Evolutionary conservation across 371 early-diverging fungal species (phyloP).

Genomic region (Pancytospora philotis): DNA sequence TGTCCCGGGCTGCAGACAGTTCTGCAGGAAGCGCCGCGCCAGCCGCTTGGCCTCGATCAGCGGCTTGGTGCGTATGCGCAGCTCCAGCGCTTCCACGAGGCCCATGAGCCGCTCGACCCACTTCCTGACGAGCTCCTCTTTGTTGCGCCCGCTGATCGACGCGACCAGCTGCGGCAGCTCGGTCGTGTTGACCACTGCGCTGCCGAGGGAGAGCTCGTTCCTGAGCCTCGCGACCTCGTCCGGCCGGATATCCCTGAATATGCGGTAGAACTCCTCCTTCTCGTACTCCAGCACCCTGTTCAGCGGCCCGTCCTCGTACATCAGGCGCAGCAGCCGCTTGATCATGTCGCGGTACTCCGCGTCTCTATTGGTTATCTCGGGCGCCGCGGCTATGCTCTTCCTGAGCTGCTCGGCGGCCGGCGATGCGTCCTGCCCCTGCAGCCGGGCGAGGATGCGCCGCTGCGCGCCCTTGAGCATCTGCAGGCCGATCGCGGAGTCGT

Average conservation of each 20-base stretch:
- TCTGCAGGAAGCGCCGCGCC: conserved; percentile 4
- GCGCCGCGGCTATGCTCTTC: not conserved
- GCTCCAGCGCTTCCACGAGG: conserved; percentile 4
- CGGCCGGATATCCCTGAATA: conserved; percentile 1
- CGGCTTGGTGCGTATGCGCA: conserved; percentile 2
- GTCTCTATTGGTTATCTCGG: not conserved
- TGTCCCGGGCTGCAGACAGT: not conserved
- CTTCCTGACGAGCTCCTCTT: conserved; percentile 9
- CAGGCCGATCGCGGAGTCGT: conserved; percentile 9
- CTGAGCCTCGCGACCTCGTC: not conserved
- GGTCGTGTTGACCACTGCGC: conserved; percentile 1
- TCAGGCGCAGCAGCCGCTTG: not conserved
- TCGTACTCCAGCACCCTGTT: not conserved
- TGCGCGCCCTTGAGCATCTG: conserved; percentile 8
- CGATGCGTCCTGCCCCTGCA: not conserved
- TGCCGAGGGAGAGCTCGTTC: conserved; percentile 18
- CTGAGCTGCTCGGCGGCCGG: not conserved
- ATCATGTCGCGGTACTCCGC: conserved; percentile 20
- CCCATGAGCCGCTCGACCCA: conserved; percentile 12
- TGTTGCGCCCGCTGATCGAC: conserved; percentile 1
- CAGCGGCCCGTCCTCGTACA: not conserved
- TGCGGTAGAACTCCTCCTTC: conserved; percentile 22
- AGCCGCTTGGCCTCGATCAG: conserved; percentile 16
- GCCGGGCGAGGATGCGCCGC: not conserved
- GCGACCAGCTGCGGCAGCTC: not conserved